A percentile compares a stretch with the other conserved stretches of the same genome.
These are phyloP conservation scores for Westerdykella ornata DNA, from an alignment of 2,329 filamentous ascomycete genomes.

Conservation along the genomic window DNA sequence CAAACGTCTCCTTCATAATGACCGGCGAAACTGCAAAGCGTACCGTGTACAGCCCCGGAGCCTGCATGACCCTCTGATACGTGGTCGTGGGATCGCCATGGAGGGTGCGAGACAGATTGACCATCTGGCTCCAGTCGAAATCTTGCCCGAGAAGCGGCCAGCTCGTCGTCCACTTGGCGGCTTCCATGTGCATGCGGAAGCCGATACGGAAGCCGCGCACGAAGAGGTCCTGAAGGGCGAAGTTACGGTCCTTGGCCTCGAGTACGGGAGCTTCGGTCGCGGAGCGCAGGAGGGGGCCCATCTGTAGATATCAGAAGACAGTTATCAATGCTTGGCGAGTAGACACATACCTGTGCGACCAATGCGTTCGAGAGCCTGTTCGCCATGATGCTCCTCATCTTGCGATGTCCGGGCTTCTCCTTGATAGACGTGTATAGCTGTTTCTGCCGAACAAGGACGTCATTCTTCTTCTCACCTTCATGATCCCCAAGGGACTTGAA, in stretches of 20 bases:
- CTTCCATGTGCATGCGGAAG: constrained; percentile 16
- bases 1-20: constrained; percentile 9
- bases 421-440: constrained; percentile 13
- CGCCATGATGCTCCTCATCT: constrained; percentile 9
- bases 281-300: no score
- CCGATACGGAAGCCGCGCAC: constrained; percentile 19
- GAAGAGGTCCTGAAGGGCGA: constrained; percentile 13
- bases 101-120: constrained; percentile 15
- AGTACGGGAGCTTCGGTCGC: neutral
- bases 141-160: constrained; percentile 9
- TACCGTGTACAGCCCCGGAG: constrained; percentile 9
- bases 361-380: constrained; percentile 2
- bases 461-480: constrained; percentile 5
- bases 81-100: constrained; percentile 11
- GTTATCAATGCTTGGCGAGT: no score
- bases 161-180: constrained; percentile 12
- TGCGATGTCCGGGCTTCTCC: constrained; percentile 3
- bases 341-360: neutral
- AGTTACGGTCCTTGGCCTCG: constrained; percentile 4
- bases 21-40: constrained; percentile 15
- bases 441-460: constrained; percentile 9
- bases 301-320: no score
- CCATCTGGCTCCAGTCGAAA: constrained; percentile 9
- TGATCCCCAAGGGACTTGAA: constrained; percentile 2
- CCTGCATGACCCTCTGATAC: constrained; percentile 4